A percentile compares a stretch with the other conserved stretches of the same genome.
These are phyloP conservation scores for Abrus pulchellus DNA, from an alignment of 306 rosid species.

Conservation along the genomic window DNA sequence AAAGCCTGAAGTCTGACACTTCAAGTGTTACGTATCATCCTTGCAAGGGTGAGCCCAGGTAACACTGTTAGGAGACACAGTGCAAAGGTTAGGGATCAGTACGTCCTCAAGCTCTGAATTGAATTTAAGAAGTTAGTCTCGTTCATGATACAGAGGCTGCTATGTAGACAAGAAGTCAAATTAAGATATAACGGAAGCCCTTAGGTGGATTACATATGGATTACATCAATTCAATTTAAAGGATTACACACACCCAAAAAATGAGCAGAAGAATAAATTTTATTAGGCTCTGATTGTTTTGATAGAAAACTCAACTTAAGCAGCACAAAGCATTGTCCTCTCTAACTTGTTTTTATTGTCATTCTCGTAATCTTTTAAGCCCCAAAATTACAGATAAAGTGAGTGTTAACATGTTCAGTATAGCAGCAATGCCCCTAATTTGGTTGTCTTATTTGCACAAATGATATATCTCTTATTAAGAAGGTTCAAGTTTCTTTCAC, in stretches of 20 bases:
- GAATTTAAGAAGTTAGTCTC: not conserved
- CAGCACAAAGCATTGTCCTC: not conserved
- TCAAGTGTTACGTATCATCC: constrained; percentile 34
- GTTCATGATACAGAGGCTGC: not conserved
- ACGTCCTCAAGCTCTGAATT: constrained; percentile 8
- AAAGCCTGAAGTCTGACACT: constrained; percentile 24
- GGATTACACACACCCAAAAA: not conserved
- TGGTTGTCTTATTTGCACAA: not conserved
- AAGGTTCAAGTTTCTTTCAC: constrained; percentile 16
- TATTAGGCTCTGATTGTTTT: not conserved
- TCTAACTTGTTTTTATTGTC: not conserved
- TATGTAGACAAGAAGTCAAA: constrained; percentile 14
- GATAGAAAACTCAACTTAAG: not conserved
- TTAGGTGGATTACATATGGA: not conserved
- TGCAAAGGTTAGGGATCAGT: constrained; percentile 8
- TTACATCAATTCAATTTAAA: not conserved
- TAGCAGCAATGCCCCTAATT: not conserved
- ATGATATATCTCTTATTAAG: not conserved
- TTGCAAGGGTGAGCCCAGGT: constrained; percentile 33
- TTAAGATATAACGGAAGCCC: constrained; percentile 14
- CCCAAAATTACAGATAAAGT: not conserved
- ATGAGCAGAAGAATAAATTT: not conserved
- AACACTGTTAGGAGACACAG: constrained; percentile 32
- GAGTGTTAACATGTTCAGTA: not conserved
- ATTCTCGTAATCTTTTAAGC: not conserved